A percentile compares a stretch with the other conserved stretches of the same genome.
Evolutionary conservation across 805 yeast genomes (phyloP).

Genomic region (Candida krabiensis): DNA sequence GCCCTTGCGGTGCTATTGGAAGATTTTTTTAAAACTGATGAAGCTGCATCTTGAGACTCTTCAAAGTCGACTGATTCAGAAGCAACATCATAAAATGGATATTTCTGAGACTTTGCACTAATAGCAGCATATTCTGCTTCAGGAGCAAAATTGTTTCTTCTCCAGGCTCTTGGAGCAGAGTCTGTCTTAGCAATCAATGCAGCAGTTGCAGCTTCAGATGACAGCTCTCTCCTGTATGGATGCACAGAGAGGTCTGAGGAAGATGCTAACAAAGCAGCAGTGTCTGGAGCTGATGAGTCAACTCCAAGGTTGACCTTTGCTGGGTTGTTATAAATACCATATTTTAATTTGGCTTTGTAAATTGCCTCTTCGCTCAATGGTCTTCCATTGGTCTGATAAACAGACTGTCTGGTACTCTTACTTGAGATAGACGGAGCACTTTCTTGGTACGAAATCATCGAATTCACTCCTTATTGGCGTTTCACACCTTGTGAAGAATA

Average conservation of each 20-base stretch:
- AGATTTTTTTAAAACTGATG: conserved; percentile 35
- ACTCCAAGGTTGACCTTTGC: conserved; percentile 60
- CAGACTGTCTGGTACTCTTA: conserved; percentile 36
- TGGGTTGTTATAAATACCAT: conserved; percentile 60
- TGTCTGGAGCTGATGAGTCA: conserved; percentile 64
- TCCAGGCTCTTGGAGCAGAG: conserved; percentile 49
- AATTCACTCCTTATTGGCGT: neutral
- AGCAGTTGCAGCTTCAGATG: conserved; percentile 68
- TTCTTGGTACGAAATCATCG: conserved; percentile 30
- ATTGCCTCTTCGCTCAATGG: conserved; percentile 74
- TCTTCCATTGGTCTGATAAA: conserved; percentile 68
- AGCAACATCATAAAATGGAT: conserved; percentile 28
- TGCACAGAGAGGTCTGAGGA: conserved; percentile 61
- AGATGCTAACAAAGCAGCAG: conserved; percentile 76
- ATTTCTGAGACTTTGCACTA: conserved; percentile 34
- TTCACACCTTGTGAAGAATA: neutral
- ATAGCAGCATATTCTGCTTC: conserved; percentile 48
- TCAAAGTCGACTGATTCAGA: conserved; percentile 35
- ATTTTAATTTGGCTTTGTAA: conserved; percentile 70
- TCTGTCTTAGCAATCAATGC: conserved; percentile 51
- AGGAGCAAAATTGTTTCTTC: conserved; percentile 43
- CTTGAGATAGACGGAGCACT: conserved; percentile 29
- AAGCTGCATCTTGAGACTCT: conserved; percentile 42
- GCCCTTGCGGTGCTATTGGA: conserved; percentile 33
- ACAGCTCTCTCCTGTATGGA: conserved; percentile 60